A percentile compares a stretch with the other conserved stretches of the same genome.
phyloP scores from a whole-genome alignment of 129 eudicot species.

The Pseudognaphalium luteoalbum region DNA sequence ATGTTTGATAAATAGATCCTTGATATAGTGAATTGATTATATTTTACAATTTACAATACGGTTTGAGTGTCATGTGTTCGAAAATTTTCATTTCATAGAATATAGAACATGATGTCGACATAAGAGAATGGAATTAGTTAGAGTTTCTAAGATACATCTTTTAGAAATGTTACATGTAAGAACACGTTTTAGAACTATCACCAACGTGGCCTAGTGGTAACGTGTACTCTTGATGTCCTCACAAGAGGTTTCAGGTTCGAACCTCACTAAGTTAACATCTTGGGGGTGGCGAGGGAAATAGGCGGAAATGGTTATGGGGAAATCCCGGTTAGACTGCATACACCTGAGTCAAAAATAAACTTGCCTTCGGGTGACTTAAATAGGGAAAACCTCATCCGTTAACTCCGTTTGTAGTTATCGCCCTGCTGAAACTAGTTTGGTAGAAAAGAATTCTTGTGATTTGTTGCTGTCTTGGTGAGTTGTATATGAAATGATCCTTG shows the following conservation, averaged over 20 bases:
- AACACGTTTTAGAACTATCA: background rate
- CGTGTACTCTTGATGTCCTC: background rate
- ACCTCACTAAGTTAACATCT: no score
- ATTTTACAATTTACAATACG: background rate
- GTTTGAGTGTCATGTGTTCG: background rate
- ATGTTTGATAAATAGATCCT: background rate
- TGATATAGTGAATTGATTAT: background rate
- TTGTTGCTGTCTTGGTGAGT: background rate
- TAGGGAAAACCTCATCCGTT: background rate
- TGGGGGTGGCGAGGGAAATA: no score
- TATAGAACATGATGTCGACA: background rate
- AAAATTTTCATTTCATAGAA: background rate
- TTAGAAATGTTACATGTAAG: background rate
- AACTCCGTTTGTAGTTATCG: background rate
- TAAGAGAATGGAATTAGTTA: background rate
- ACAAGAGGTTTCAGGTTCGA: no score
- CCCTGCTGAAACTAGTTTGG: background rate
- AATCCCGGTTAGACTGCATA: no score
- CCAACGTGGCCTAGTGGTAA: background rate
- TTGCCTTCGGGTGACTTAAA: no score
- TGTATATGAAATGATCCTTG: background rate
- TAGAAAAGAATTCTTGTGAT: background rate
- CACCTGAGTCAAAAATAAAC: no score
- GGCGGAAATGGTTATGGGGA: no score
- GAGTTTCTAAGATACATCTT: background rate